Conservation (phyloP, 83 land plant genomes). For the Diphasiastrum complanatum region DNA sequence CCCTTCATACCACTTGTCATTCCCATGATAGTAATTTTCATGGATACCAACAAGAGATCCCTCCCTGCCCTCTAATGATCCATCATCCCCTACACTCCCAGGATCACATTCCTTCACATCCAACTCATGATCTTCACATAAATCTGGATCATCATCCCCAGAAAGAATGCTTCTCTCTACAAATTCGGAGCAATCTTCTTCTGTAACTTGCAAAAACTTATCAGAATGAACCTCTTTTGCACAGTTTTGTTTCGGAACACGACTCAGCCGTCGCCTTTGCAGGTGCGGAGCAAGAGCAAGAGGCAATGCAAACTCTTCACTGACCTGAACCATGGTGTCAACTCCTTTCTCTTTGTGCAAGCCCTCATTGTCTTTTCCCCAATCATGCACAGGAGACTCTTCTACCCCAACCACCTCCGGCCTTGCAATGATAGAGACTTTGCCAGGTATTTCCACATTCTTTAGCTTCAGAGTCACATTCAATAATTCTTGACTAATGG, state of each 20-base stretch:
- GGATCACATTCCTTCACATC: background rate
- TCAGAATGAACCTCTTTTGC: background rate
- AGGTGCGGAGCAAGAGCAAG: background rate
- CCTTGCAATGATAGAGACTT: background rate
- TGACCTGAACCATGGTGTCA: background rate
- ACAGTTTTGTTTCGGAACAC: background rate
- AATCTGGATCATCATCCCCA: no score
- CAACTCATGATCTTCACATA: background rate
- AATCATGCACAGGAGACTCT: background rate
- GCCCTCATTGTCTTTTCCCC: background rate
- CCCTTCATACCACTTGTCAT: background rate
- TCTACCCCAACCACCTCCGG: background rate
- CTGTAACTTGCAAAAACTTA: background rate
- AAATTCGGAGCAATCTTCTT: background rate
- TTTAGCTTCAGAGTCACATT: background rate
- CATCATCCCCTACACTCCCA: no score
- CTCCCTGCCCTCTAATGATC: background rate
- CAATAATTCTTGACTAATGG: slow-evolving; percentile 4
- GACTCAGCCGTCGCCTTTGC: background rate
- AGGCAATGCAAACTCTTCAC: background rate
- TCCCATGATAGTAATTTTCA: background rate
- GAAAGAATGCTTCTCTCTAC: background rate
- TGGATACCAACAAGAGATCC: background rate
- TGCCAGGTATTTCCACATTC: background rate
- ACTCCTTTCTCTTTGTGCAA: background rate